phyloP scores from a whole-genome alignment of 805 yeast genomes.

The Soucietia sequanensis region DNA sequence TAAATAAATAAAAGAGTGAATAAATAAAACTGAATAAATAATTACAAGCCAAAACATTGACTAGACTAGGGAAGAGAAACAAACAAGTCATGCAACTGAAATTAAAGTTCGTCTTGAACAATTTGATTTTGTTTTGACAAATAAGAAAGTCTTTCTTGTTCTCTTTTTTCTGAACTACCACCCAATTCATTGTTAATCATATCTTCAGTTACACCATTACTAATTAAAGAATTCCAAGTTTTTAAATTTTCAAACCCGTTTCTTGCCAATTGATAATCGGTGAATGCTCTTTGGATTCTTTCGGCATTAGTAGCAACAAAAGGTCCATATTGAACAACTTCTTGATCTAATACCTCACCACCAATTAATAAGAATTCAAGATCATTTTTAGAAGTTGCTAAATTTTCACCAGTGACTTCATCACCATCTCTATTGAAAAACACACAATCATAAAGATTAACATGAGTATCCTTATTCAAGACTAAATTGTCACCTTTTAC shows the following conservation, averaged over 20 bases:
- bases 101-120: too few species aligned
- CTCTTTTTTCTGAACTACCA: constrained; percentile 32
- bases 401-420: constrained; percentile 47
- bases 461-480: constrained; percentile 41
- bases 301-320: constrained; percentile 75
- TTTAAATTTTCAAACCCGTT: constrained; percentile 71
- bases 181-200: constrained; percentile 39
- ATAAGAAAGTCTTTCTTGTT: constrained; percentile 15
- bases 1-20: too few species aligned
- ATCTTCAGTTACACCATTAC: constrained; percentile 41
- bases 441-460: constrained; percentile 49
- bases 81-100: too few species aligned
- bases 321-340: constrained; percentile 85
- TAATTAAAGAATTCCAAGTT: constrained; percentile 54
- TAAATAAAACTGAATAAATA: too few species aligned
- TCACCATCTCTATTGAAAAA: constrained; percentile 75
- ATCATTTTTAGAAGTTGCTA: constrained; percentile 29
- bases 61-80: too few species aligned
- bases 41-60: too few species aligned
- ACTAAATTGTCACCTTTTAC: constrained; percentile 55
- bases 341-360: constrained; percentile 72
- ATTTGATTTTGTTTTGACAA: constrained; percentile 5
- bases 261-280: constrained; percentile 64
- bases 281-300: constrained; percentile 65
- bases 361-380: constrained; percentile 73